Percentiles rank a stretch among this genome's conserved stretches.
Evolutionary conservation across 208 protist genomes (phyloP).

Genomic region (Kentomonas sorsogonicus): DNA sequence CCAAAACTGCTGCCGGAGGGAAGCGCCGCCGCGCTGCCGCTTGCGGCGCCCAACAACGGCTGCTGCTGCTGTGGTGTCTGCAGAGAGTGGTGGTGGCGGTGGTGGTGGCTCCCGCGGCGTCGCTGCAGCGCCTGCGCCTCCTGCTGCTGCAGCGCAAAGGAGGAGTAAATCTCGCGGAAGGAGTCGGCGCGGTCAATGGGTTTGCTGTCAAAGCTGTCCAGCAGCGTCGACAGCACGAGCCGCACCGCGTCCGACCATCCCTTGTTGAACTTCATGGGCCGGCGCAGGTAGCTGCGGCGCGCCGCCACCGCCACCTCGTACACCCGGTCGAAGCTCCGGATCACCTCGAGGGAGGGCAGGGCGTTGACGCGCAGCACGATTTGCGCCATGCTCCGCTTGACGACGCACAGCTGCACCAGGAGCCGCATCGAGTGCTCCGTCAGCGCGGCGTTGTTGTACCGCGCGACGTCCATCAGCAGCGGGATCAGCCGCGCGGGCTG

Average conservation of each 20-base stretch:
- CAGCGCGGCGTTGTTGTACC: conserved; percentile 43
- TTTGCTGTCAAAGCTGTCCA: conserved; percentile 23
- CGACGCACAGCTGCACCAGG: conserved; percentile 54
- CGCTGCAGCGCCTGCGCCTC: background rate
- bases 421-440: conserved; percentile 62
- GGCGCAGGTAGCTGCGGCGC: conserved; percentile 6
- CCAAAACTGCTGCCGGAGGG: no score
- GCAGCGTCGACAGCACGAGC: conserved; percentile 22
- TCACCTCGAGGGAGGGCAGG: conserved; percentile 47
- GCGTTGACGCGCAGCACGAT: conserved; percentile 62
- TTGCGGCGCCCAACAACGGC: background rate
- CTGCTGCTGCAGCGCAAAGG: background rate
- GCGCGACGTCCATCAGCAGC: conserved; percentile 50
- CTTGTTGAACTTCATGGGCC: background rate
- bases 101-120: background rate
- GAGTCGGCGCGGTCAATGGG: background rate
- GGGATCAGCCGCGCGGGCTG: conserved; percentile 41
- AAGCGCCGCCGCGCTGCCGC: background rate
- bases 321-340: conserved; percentile 53
- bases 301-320: conserved; percentile 49
- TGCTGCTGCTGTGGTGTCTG: no score
- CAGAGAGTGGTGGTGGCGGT: no score
- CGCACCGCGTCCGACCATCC: conserved; percentile 25
- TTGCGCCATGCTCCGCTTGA: conserved; percentile 53
- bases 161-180: conserved; percentile 9